Conservation (phyloP, 306 rosid species). For the Prunus mume region DNA sequence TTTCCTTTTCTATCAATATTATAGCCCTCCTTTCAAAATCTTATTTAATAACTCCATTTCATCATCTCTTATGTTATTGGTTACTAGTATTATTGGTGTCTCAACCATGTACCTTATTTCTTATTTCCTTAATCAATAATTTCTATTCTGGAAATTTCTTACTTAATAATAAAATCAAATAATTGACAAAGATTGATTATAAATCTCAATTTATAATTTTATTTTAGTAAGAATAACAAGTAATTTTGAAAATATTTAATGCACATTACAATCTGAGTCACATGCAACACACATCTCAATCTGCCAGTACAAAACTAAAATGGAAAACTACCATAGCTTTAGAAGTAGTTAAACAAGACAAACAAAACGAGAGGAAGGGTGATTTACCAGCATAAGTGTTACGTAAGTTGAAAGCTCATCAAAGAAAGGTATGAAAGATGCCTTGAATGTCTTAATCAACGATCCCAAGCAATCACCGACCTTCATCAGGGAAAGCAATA, state of each 20-base stretch:
- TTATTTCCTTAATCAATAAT: neutral
- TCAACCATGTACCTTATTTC: neutral
- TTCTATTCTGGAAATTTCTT: neutral
- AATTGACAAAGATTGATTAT: neutral
- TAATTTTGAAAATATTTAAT: neutral
- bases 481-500: constrained; percentile 39
- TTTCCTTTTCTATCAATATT: neutral
- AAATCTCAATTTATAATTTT: neutral
- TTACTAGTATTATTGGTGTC: neutral
- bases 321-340: neutral
- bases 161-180: neutral
- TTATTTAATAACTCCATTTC: neutral
- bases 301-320: neutral
- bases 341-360: neutral
- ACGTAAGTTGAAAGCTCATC: constrained; percentile 82
- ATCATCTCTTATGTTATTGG: neutral
- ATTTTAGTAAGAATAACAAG: neutral
- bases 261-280: neutral
- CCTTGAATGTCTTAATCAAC: constrained; percentile 91
- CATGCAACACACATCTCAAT: neutral
- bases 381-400: constrained; percentile 96
- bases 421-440: constrained; percentile 92
- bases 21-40: neutral
- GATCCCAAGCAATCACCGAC: constrained; percentile 97
- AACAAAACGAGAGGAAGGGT: neutral